These are phyloP conservation scores for Tylopilus sp. DNA, from an alignment of 768 basidiomycete species.

Conservation along the genomic window DNA sequence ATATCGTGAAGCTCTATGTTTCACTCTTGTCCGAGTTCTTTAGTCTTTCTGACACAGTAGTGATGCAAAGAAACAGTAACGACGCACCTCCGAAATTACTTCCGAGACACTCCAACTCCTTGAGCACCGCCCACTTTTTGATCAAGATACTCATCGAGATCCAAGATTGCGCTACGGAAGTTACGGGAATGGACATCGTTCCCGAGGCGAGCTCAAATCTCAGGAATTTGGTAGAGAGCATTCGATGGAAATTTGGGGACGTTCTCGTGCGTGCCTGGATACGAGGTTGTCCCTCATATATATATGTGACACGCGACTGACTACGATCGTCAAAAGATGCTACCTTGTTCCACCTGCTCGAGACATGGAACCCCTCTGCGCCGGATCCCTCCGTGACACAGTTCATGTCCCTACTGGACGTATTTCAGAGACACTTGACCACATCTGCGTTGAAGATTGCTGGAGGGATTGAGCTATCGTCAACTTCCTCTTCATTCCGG, in stretches of 20 bases:
- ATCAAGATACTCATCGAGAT: slow-evolving; percentile 80
- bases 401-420: slow-evolving; percentile 73
- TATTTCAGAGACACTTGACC: slow-evolving; percentile 76
- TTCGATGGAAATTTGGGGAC: slow-evolving; percentile 87
- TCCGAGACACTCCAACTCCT: slow-evolving; percentile 73
- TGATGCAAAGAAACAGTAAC: slow-evolving; percentile 47
- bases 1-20: slow-evolving; percentile 83
- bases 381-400: slow-evolving; percentile 63
- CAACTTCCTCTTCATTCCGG: slow-evolving; percentile 45
- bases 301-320: slow-evolving; percentile 2
- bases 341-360: slow-evolving; percentile 75
- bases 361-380: slow-evolving; percentile 75
- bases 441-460: slow-evolving; percentile 78
- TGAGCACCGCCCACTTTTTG: slow-evolving; percentile 81
- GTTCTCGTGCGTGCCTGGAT: slow-evolving; percentile 77
- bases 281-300: slow-evolving; percentile 52
- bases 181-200: slow-evolving; percentile 76
- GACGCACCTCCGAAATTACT: slow-evolving; percentile 49
- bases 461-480: slow-evolving; percentile 62
- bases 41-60: slow-evolving; percentile 71
- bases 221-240: slow-evolving; percentile 73
- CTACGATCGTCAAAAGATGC: slow-evolving; percentile 56
- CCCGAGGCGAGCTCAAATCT: slow-evolving; percentile 67
- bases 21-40: slow-evolving; percentile 85
- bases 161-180: slow-evolving; percentile 80